phyloP scores from a whole-genome alignment of 495 filamentous ascomycete species.

The Pseudomonodictys pantanalensis region DNA sequence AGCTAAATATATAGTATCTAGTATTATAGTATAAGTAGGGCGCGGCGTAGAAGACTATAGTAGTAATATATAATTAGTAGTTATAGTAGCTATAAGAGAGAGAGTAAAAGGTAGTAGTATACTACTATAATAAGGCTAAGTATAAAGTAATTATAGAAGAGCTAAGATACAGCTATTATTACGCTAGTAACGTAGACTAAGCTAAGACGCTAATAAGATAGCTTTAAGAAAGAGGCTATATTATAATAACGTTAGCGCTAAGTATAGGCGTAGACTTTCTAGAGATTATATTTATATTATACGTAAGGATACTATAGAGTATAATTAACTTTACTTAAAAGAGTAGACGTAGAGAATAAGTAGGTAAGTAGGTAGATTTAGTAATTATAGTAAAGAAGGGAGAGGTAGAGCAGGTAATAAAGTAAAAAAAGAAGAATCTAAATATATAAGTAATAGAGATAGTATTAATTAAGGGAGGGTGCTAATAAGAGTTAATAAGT shows the following conservation, averaged over 20 bases:
- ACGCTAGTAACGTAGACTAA: background rate
- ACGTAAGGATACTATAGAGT: background rate
- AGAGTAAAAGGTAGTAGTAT: background rate
- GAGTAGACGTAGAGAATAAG: background rate
- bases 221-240: background rate
- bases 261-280: background rate
- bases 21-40: background rate
- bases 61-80: background rate
- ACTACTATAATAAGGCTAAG: background rate
- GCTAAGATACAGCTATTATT: background rate
- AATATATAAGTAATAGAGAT: too few species aligned
- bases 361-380: too few species aligned
- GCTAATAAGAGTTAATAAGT: too few species aligned
- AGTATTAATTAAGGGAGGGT: too few species aligned
- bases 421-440: background rate
- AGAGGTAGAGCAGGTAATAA: background rate
- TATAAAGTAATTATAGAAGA: background rate
- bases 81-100: background rate
- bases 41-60: background rate
- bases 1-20: background rate
- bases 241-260: background rate
- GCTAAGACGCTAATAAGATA: background rate
- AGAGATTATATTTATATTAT: background rate
- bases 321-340: background rate
- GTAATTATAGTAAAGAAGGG: background rate